Evolutionary conservation across 208 protist genomes (phyloP), one percentile per base, ranked within the genome.

Genomic region (Phytomonas sp.): DNA sequence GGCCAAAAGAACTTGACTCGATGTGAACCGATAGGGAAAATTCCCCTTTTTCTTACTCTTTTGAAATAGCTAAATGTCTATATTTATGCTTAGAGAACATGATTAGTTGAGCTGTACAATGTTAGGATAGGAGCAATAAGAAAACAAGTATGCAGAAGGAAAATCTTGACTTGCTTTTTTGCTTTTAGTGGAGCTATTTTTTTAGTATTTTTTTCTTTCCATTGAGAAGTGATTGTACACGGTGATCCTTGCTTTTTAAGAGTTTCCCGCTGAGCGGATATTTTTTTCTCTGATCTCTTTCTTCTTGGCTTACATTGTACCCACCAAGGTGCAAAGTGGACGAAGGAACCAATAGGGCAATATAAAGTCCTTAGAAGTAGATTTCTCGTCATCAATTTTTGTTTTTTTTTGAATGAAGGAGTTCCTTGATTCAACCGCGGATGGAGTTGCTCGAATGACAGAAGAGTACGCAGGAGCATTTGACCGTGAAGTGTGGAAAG

Each of bases 401-500:
- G 6, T 9, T 40, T 40, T 9, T 46, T 20, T 1, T 46, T 46
- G 11, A 46, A 46, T 46, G 40, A 46, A 46, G 13, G 40, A 46
- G 2, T 1, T 8, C 2, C 40, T 46, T 46, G 40, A 20, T 9
- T 23, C 7, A 46, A 23, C 40, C 11, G 2, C 40, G 2, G 40
- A 46, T 46, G 40, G 40, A 34, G 4, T 60, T 33, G 60, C 20
- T 30, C 60, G 92, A 23, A 81, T 71, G 53, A 91, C 90, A 4
- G 83, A 83, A 17, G 92, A 95, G 85, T 97, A 94, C 74, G 80
- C 83, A 6, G 84, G 86, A 17, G 90, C 87, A 17, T 97, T 94
- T 77, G 88, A 96, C 68, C 70, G 96, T 17, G 90, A 97, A 68
- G 82, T 97, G 60, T 97, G 93, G 91, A 95, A 95, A 74, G 87